Evolutionary conservation across 306 rosid species (phyloP), one percentile per base, ranked within the genome.

Genomic region (Inga laurina): DNA sequence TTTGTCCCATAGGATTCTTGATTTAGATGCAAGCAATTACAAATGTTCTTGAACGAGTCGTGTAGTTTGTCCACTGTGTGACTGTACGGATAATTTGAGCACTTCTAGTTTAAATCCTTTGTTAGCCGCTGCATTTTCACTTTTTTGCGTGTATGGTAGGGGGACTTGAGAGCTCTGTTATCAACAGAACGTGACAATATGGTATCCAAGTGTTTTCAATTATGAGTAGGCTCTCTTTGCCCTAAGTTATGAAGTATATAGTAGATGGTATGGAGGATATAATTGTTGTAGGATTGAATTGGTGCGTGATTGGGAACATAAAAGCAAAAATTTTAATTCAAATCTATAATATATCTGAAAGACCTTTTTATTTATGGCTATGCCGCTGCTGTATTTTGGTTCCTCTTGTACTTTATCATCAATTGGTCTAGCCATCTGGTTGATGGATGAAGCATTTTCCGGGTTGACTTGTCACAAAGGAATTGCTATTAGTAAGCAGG

Each of bases 1-100:
- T 16, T 44, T 70, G 18, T 22, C 24, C 15, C 12, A 12, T 71
- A n/a, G 68, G 35, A 61, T 59, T 72, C 65, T 46, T 44, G 16
- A 49, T 69, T 70, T n/a, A 22, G 32, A 43, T 75, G 4, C 71
- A 45, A 12, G 41, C 13, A 74, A 69, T 69, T 19, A 41, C 18
- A 11, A 70, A 21, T 70, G 59, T 75, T 51, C 27, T 59, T 78
- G 22, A 21, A 68, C 30, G 51, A 82, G 76, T 77, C 16, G 32
- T 70, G 75, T 78, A 3, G 35, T 64, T 39, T 82, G 73, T 59
- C 10, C 19, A 37, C 30, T 83, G 37, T 70, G 61, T 74, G 72
- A 81, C 49, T 81, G 57, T 57, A 59, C 27, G 77, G 65, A 15
- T 15, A 48, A 66, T 21, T 77, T 77, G 54, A 84, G 22, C 57